phyloP scores from a whole-genome alignment of 805 yeast species.

The Monosporozyma aquatica region DNA sequence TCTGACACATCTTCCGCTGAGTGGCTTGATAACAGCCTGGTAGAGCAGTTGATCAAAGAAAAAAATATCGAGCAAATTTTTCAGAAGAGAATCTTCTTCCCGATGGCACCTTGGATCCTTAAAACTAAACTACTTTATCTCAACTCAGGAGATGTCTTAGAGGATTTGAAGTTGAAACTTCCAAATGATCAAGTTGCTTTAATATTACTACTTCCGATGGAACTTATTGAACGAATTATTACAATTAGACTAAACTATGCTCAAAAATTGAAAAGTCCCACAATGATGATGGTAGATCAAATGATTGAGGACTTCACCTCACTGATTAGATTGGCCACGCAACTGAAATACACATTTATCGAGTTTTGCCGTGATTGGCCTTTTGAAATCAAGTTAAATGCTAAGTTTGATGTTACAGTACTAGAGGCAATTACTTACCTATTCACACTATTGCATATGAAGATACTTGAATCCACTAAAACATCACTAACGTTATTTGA shows the following conservation, averaged over 20 bases:
- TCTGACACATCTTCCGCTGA: constrained; percentile 11
- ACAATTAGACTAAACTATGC: constrained; percentile 70
- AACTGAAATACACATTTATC: constrained; percentile 56
- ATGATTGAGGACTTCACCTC: constrained; percentile 77
- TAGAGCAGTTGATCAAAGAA: constrained; percentile 75
- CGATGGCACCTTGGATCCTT: constrained; percentile 71
- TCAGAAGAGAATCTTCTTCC: constrained; percentile 54
- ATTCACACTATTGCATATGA: constrained; percentile 61
- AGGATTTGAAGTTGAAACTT: constrained; percentile 64
- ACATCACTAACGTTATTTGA: constrained; percentile 73
- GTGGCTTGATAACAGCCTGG: constrained; percentile 59
- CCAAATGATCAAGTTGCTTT: constrained; percentile 56
- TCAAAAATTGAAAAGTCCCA: constrained; percentile 67
- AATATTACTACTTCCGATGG: constrained; percentile 67
- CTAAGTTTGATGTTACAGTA: constrained; percentile 55
- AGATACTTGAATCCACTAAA: constrained; percentile 67
- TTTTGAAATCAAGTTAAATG: constrained; percentile 53
- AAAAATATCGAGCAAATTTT: constrained; percentile 67
- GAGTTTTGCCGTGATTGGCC: constrained; percentile 62
- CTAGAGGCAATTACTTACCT: constrained; percentile 66
- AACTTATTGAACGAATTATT: constrained; percentile 70
- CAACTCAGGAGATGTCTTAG: constrained; percentile 51
- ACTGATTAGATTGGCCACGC: constrained; percentile 66
- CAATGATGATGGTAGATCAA: constrained; percentile 94
- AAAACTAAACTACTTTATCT: constrained; percentile 70